These are phyloP conservation scores for Hymenoscyphus linearis DNA, from an alignment of 2,329 filamentous ascomycete species.

Conservation along the genomic window DNA sequence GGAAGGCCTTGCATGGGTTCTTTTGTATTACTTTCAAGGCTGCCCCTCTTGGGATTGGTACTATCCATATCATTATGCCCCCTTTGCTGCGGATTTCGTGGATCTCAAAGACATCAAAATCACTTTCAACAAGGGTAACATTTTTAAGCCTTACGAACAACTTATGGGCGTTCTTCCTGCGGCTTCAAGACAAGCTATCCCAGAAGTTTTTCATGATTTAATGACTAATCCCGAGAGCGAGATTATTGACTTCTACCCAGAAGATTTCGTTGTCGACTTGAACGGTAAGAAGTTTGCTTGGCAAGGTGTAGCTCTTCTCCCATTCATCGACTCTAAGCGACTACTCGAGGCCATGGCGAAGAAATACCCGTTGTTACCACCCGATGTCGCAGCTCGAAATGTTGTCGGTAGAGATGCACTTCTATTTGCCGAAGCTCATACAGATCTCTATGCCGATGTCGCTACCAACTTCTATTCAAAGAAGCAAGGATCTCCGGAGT, in stretches of 20 bases:
- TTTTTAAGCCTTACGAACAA: slow-evolving; percentile 92
- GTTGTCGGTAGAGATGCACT: slow-evolving; percentile 74
- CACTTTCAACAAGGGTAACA: slow-evolving; percentile 74
- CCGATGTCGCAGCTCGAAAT: slow-evolving; percentile 75
- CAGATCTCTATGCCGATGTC: slow-evolving; percentile 76
- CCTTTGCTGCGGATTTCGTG: slow-evolving; percentile 92
- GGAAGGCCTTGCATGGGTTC: slow-evolving; percentile 90
- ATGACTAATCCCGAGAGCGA: slow-evolving; percentile 86
- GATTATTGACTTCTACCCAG: slow-evolving; percentile 96
- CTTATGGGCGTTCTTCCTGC: slow-evolving; percentile 97
- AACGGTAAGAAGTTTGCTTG: slow-evolving; percentile 99
- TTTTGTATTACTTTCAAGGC: slow-evolving; percentile 96
- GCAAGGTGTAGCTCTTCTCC: slow-evolving; percentile 90
- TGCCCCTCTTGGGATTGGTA: slow-evolving; percentile 99
- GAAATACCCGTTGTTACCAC: slow-evolving; percentile 73
- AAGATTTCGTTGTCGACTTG: slow-evolving; percentile 86
- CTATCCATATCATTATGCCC: slow-evolving; percentile 97
- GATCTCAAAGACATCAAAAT: slow-evolving; percentile 75
- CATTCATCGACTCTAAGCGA: slow-evolving; percentile 91
- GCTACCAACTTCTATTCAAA: slow-evolving; percentile 88
- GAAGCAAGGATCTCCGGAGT: slow-evolving; percentile 61
- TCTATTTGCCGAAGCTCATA: slow-evolving; percentile 76
- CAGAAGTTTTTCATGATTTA: slow-evolving; percentile 78
- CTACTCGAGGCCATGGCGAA: slow-evolving; percentile 76
- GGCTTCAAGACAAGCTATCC: slow-evolving; percentile 85